Base-by-base conservation (phyloP, 140 eudicot species). In the Senecio squalidus region DNA sequence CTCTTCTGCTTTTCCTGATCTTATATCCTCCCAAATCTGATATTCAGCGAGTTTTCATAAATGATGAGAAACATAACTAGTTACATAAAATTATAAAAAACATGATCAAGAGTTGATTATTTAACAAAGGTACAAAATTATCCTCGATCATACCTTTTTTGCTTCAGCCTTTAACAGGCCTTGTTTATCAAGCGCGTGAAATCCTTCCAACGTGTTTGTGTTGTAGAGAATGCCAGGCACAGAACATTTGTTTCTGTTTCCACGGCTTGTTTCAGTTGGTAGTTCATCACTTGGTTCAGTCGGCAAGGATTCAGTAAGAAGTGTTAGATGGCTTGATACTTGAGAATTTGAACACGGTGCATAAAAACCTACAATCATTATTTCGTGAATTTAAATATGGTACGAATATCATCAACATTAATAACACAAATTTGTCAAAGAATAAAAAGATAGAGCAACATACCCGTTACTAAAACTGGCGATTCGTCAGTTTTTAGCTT, bases 11-110 rank as follows among this genome's bases (percentile, higher is more conserved):
- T 73, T 78, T 31, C 98, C 96, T 14, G 87, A 80, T 64, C 55
- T 49, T 57, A 91, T 91, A 71, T 86, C 94, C 45, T 78, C 91
- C 95, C 88, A 91, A 20, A 91, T 79, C 98, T 91, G 72, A 52
- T 34, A 52, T 23, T 58, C 61, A 71, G 68, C n/a, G n/a, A 13
- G 9, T 41, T 49, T 59, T 31, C 17, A 33, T 18, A 48, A 46
- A 27, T 28, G 14, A 18, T 30, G 33, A 28, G 66, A 27, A 11
- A 28, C 1, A 41, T 7, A 36, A 25, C 43, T 23, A 18, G 43
- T n/a, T 27, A 13, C 28, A 18, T 16, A 63, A 26, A 26, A n/a
- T 8, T n/a, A 16, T 6, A 49, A 10, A 62, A 34, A 6, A 16
- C 23, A 25, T 28, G 30, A 29, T 29, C 34, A 68, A 1, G 5